A percentile compares a stretch with the other conserved stretches of the same genome.
These are phyloP conservation scores for Boletus sp. DNA, from an alignment of 768 basidiomycete genomes.

Conservation along the genomic window DNA sequence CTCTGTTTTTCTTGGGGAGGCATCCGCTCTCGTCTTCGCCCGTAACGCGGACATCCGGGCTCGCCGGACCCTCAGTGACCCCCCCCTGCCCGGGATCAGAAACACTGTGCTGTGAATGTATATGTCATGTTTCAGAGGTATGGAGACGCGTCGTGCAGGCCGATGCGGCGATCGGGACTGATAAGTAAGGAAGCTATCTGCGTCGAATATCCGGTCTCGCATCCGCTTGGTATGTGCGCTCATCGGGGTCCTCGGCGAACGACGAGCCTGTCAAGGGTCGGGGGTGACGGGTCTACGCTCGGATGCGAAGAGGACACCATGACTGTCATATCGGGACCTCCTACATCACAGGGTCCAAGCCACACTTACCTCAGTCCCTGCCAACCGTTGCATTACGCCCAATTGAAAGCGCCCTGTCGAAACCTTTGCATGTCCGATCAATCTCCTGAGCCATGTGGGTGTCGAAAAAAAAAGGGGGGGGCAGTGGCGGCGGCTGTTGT, in stretches of 20 bases:
- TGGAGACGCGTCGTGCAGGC: neutral
- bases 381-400: neutral
- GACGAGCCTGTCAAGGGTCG: constrained; percentile 5
- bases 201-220: neutral
- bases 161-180: neutral
- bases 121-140: constrained; percentile 7
- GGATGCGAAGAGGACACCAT: neutral
- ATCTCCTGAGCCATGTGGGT: neutral
- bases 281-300: neutral
- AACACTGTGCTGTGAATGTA: neutral
- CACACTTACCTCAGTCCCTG: constrained; percentile 9
- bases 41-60: neutral
- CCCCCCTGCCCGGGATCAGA: neutral
- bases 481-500: neutral
- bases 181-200: neutral
- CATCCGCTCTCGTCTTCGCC: neutral
- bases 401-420: neutral
- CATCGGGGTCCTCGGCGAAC: constrained; percentile 5
- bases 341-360: constrained; percentile 9
- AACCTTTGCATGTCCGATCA: constrained; percentile 3
- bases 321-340: neutral
- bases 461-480: neutral
- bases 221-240: neutral
- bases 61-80: neutral
- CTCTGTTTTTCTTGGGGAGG: neutral